These are phyloP conservation scores for Pseudotsuga menziesii DNA, from an alignment of 75 land plant genomes.

Conservation along the genomic window DNA sequence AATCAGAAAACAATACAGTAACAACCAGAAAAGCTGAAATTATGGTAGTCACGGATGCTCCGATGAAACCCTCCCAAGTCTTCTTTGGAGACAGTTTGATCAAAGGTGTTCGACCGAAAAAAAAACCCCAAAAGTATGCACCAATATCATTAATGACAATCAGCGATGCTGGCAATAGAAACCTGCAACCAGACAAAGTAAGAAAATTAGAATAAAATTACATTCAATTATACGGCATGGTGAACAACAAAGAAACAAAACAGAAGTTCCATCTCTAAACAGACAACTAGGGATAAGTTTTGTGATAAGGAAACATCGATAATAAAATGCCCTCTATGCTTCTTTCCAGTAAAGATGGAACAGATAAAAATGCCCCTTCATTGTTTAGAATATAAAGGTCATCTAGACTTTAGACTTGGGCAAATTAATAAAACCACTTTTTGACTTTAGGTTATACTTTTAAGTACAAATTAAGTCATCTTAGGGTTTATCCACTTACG, in stretches of 20 bases:
- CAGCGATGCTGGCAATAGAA: constrained; percentile 87
- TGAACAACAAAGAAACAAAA: neutral
- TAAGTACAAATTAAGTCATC: too few relatives aligned
- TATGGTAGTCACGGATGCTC: constrained; percentile 84
- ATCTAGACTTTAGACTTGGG: too few relatives aligned
- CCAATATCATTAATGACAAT: constrained; percentile 93
- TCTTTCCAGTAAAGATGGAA: neutral
- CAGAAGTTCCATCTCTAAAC: neutral
- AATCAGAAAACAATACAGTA: constrained; percentile 4
- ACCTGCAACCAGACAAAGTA: constrained; percentile 48
- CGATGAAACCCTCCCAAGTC: constrained; percentile 99
- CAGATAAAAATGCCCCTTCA: neutral
- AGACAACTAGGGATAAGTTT: neutral
- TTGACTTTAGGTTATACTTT: too few relatives aligned
- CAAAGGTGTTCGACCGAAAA: constrained; percentile 88
- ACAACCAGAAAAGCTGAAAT: constrained; percentile 81
- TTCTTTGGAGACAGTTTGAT: constrained; percentile 96
- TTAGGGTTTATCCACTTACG: too few relatives aligned
- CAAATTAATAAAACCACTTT: too few relatives aligned
- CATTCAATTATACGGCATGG: neutral
- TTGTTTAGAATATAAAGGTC: neutral
- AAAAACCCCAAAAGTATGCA: constrained; percentile 89
- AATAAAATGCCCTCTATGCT: neutral
- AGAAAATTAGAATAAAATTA: neutral
- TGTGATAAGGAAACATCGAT: neutral